Conservation (phyloP, 192 early-diverging fungal species). For the Backusella morwellensis region DNA sequence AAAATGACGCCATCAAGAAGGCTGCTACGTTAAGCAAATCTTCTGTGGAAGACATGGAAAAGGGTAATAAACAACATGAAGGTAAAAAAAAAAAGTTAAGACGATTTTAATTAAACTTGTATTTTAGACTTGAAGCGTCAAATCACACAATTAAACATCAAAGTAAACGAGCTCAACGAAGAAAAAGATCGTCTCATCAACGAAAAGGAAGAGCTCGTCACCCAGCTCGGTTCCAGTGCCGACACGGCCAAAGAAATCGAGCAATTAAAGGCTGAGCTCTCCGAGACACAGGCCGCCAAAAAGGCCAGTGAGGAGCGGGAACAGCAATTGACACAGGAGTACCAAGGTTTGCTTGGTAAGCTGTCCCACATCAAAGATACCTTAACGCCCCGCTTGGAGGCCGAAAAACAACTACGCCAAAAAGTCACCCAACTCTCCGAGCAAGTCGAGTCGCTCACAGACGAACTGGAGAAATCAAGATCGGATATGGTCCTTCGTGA, state of each 20-base stretch:
- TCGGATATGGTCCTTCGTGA: slow-evolving; percentile 59
- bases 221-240: background rate
- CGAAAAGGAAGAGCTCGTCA: slow-evolving; percentile 17
- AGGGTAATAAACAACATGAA: background rate
- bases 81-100: background rate
- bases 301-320: slow-evolving; percentile 38
- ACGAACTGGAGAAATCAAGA: slow-evolving; percentile 57
- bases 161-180: slow-evolving; percentile 37
- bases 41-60: background rate
- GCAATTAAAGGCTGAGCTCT: slow-evolving; percentile 21
- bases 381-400: slow-evolving; percentile 77
- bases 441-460: slow-evolving; percentile 42
- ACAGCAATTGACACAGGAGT: slow-evolving; percentile 43
- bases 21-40: background rate
- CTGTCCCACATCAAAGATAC: slow-evolving; percentile 80
- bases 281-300: slow-evolving; percentile 25
- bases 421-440: slow-evolving; percentile 53
- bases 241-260: background rate
- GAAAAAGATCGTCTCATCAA: slow-evolving; percentile 46
- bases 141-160: slow-evolving; percentile 26
- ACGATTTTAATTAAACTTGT: background rate
- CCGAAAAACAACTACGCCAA: slow-evolving; percentile 70
- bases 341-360: slow-evolving; percentile 71
- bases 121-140: slow-evolving; percentile 26
- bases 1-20: background rate